Conservation (phyloP, 1,284 basidiomycete species). For the Chalciporus sp. region DNA sequence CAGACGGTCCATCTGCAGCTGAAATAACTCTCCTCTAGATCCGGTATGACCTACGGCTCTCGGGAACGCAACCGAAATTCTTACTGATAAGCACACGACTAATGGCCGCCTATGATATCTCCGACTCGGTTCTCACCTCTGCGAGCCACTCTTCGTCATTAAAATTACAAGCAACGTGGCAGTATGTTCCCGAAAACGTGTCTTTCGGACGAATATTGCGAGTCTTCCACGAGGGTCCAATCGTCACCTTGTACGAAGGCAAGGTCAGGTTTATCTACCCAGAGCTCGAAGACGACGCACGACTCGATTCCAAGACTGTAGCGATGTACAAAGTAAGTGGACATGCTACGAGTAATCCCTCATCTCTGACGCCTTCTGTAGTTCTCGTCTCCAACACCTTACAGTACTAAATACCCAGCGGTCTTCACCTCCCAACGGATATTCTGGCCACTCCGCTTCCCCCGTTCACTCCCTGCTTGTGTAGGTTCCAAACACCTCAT, state of each 20-base stretch:
- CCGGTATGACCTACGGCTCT: conserved; percentile 31
- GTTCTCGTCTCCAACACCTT: conserved; percentile 21
- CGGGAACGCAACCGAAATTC: conserved; percentile 28
- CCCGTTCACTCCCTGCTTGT: conserved; percentile 1
- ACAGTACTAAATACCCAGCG: conserved; percentile 22
- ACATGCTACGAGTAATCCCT: not conserved
- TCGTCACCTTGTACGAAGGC: conserved; percentile 32
- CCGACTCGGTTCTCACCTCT: conserved; percentile 18
- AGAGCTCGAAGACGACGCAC: conserved; percentile 19
- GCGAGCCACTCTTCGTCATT: conserved; percentile 7
- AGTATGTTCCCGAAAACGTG: conserved; percentile 19
- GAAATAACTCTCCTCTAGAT: conserved; percentile 14
- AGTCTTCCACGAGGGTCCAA: conserved; percentile 28
- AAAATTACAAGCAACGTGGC: conserved; percentile 22
- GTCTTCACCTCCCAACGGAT: conserved; percentile 33
- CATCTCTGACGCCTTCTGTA: not conserved
- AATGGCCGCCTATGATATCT: conserved; percentile 34
- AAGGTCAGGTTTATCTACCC: conserved; percentile 32
- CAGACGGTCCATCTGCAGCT: not conserved
- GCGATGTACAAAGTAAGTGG: conserved; percentile 24
- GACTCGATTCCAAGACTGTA: conserved; percentile 17
- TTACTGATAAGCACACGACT: conserved; percentile 30
- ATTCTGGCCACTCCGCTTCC: conserved; percentile 28
- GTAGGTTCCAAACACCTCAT: conserved; percentile 17
- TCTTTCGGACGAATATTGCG: conserved; percentile 33